Evolutionary conservation across 371 early-diverging fungal species (phyloP), one percentile per base, ranked within the genome.

Genomic region (Encephalitozoon intestinalis): DNA sequence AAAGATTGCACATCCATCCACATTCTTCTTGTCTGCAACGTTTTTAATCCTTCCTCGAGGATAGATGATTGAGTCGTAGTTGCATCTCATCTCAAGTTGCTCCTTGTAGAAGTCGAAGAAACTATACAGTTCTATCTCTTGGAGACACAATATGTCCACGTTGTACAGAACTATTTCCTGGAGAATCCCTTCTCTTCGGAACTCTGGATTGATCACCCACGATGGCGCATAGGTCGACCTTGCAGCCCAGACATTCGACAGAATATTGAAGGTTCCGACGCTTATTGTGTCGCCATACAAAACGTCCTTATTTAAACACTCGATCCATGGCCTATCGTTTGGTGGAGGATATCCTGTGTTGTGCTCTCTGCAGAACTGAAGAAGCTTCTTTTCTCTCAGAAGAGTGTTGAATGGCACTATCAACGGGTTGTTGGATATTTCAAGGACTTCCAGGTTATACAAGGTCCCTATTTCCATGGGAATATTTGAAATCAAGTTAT

Each of bases 1-100:
- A 81, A 98, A 95, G 0, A 90, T 96, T 7, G 95, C 96, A 84
- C 96, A 96, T 4, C 99, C 99, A 84, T 97, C 96, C 0, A 96
- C 95, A 11, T 81, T 78, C 63, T 89, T 82, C 64, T 91, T 90
- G 68, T 94, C 94, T 41, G 88, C 80, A 92, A 95, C 92, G 1
- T 91, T 92, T 77, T 91, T 88, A 51, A 92, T 90, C 53, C 95
- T 88, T 21, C 93, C 90, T 82, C 95, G 95, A 63, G 92, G 92
- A 88, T 88, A 92, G 81, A 94, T 95, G 2, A 92, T 88, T 46
- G 94, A 89, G 26, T 93, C 92, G 82, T 96, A 96, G 30, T 75
- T 75, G 26, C 79, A 71, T 28, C 75, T 58, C 15, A 67, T 31
- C 34, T 84, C 79, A 23, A 85, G 78, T 28, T 80, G 74, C 21